phyloP scores from a whole-genome alignment of 495 filamentous ascomycete species.

The Diplogelasinospora grovesii region DNA sequence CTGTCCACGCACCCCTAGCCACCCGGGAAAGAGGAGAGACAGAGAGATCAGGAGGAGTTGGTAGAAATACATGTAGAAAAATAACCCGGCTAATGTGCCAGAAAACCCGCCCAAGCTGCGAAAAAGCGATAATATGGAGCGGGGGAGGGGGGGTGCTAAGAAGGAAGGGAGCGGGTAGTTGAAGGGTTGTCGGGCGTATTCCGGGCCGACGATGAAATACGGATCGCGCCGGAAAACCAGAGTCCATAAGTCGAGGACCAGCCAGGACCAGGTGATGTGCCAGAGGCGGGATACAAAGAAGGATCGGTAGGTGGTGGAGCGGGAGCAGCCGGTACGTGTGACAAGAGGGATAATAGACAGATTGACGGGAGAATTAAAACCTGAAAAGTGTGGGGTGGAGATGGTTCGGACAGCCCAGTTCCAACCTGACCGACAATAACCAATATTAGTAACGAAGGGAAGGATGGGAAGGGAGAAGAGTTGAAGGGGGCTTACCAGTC shows the following conservation, averaged over 20 bases:
- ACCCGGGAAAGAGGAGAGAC: slow-evolving; percentile 29
- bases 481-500: slow-evolving; percentile 29
- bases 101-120: slow-evolving; percentile 43
- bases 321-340: slow-evolving; percentile 25
- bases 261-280: slow-evolving; percentile 46
- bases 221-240: slow-evolving; percentile 62
- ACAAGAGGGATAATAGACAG: slow-evolving; percentile 11
- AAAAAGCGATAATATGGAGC: slow-evolving; percentile 37
- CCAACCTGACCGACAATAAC: slow-evolving; percentile 49
- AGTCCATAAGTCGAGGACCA: slow-evolving; percentile 62
- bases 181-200: slow-evolving; percentile 10
- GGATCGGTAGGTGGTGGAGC: slow-evolving; percentile 29
- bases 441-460: background rate
- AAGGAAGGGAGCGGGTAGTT: slow-evolving; percentile 42
- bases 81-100: slow-evolving; percentile 43
- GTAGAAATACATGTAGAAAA: slow-evolving; percentile 42
- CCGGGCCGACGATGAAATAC: slow-evolving; percentile 56
- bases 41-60: slow-evolving; percentile 40
- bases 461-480: background rate
- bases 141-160: slow-evolving; percentile 31
- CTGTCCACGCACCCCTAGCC: slow-evolving; percentile 43
- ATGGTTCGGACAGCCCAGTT: slow-evolving; percentile 39
- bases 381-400: slow-evolving; percentile 9
- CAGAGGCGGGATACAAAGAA: slow-evolving; percentile 44
- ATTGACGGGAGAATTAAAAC: slow-evolving; percentile 1